These are phyloP conservation scores for Mycena rebaudengoi DNA, from an alignment of 768 basidiomycete species.

Conservation along the genomic window DNA sequence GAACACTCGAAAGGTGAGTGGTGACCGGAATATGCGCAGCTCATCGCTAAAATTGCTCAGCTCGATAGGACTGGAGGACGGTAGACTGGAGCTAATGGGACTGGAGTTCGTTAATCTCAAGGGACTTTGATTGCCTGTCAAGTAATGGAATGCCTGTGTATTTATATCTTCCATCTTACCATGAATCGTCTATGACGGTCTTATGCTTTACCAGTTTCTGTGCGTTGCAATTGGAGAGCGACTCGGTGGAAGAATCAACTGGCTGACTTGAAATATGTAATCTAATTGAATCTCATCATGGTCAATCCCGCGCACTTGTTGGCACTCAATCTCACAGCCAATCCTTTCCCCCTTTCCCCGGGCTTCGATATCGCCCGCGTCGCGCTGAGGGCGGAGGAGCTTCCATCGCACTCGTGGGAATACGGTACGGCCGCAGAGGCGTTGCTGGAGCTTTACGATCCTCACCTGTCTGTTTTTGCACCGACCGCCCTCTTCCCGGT, in stretches of 20 bases:
- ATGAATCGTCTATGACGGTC: too few species aligned
- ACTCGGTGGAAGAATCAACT: too few species aligned
- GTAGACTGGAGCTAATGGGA: too few species aligned
- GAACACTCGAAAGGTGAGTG: constrained; percentile 65
- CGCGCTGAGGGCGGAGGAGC: constrained; percentile 37
- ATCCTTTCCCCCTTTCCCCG: constrained; percentile 42
- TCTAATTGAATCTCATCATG: too few species aligned
- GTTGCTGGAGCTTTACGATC: constrained; percentile 52
- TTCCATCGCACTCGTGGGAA: constrained; percentile 59
- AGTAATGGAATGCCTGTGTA: too few species aligned
- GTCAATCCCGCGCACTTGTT: neutral
- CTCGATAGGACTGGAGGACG: neutral
- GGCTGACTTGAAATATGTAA: too few species aligned
- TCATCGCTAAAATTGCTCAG: neutral
- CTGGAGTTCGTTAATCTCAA: too few species aligned
- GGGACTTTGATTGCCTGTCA: too few species aligned
- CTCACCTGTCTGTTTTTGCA: constrained; percentile 50
- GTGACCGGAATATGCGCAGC: neutral
- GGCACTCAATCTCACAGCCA: neutral
- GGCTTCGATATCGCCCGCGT: constrained; percentile 49
- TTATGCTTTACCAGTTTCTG: too few species aligned
- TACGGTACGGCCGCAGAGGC: constrained; percentile 48
- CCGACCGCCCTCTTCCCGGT: constrained; percentile 45
- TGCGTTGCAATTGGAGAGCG: too few species aligned
- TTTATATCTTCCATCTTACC: too few species aligned